These are phyloP conservation scores for Tolypocladium inflatum DNA, from an alignment of 2,329 filamentous ascomycete genomes.

Conservation along the genomic window DNA sequence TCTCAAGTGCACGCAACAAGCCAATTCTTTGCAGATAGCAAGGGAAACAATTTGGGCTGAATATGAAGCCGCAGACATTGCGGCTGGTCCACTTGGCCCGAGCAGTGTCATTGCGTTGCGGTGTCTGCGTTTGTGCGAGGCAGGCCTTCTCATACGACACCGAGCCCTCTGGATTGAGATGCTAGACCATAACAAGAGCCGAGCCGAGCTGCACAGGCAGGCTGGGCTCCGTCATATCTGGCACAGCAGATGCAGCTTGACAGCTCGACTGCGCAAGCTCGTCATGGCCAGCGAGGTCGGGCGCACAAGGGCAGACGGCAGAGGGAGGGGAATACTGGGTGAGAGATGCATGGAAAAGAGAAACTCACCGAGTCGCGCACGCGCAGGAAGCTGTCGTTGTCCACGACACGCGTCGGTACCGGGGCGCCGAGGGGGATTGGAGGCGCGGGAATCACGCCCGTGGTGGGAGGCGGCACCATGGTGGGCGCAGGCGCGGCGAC, in stretches of 20 bases:
- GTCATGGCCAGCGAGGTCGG: not conserved
- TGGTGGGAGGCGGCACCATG: slow-evolving; percentile 26
- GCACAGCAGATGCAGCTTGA: not conserved
- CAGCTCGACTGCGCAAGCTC: not conserved
- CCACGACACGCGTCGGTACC: slow-evolving; percentile 34
- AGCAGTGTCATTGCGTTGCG: not conserved
- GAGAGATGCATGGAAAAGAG: not conserved
- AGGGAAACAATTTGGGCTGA: not conserved
- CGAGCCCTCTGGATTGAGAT: not conserved
- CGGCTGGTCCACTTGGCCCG: not conserved
- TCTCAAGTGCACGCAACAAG: not conserved
- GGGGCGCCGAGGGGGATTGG: slow-evolving; percentile 7
- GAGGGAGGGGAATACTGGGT: slow-evolving; percentile 2
- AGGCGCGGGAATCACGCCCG: slow-evolving; percentile 8
- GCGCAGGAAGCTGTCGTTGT: slow-evolving; percentile 67
- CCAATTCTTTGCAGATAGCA: not conserved
- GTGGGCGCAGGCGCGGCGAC: slow-evolving; percentile 24
- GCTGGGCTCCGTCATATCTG: not conserved
- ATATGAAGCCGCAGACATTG: not conserved
- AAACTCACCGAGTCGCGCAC: slow-evolving; percentile 72
- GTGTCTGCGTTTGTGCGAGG: not conserved
- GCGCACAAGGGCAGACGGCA: not conserved
- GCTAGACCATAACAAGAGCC: not conserved
- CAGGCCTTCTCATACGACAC: not conserved
- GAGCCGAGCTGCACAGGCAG: not conserved